Percentiles rank a stretch among this genome's conserved stretches.
These are phyloP conservation scores for Nepenthes mirabilis DNA, from an alignment of 148 eudicot species.

Conservation along the genomic window DNA sequence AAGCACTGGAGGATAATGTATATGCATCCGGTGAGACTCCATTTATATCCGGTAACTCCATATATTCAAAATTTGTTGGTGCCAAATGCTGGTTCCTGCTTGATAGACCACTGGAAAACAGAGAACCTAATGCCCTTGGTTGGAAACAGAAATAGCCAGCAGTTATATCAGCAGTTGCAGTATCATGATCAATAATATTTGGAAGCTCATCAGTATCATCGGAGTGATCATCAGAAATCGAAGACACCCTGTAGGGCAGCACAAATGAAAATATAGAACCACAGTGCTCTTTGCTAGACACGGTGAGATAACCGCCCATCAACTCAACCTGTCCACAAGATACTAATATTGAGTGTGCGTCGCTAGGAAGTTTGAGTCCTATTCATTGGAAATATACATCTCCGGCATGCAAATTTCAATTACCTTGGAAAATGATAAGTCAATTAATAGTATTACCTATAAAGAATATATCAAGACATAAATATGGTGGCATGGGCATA, in stretches of 20 bases:
- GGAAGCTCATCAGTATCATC: constrained; percentile 68
- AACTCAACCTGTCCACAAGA: constrained; percentile 57
- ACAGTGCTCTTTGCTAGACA: constrained; percentile 48
- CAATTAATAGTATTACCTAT: no score
- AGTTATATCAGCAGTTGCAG: constrained; percentile 25
- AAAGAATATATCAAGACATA: no score
- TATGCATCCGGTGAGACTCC: constrained; percentile 16
- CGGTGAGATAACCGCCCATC: constrained; percentile 90
- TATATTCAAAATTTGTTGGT: constrained; percentile 16
- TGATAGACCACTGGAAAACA: constrained; percentile 30
- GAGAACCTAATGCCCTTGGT: constrained; percentile 50
- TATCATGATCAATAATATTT: constrained; percentile 31
- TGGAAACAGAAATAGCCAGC: constrained; percentile 54
- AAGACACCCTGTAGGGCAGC: constrained; percentile 65
- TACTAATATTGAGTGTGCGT: background rate
- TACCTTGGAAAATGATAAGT: no score
- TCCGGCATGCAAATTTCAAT: no score
- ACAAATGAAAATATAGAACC: constrained; percentile 84
- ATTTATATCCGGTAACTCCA: constrained; percentile 19
- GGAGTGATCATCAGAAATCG: constrained; percentile 25
- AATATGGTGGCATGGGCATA: no score
- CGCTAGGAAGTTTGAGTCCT: background rate
- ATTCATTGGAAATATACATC: background rate
- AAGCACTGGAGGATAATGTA: constrained; percentile 13
- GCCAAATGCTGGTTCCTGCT: constrained; percentile 26